Evolutionary conservation across 2,329 filamentous ascomycete genomes (phyloP), one percentile per base, ranked within the genome.

Genomic region (Fusarium sp.): DNA sequence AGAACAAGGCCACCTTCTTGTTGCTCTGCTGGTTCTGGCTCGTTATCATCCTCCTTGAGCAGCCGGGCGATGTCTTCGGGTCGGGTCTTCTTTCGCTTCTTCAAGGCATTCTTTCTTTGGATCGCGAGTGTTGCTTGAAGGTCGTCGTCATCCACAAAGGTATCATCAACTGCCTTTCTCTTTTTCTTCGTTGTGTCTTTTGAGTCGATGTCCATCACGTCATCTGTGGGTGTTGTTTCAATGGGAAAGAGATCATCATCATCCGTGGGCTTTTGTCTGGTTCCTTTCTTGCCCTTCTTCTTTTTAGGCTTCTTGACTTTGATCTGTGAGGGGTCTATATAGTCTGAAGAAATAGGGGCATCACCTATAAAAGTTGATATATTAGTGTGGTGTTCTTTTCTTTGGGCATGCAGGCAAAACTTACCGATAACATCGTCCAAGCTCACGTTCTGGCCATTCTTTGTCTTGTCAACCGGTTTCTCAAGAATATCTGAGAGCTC

Each of bases 241-340:
- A 82, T 72, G 4, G 86, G 85, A 66, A 91, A 87, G 10, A 91
- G 84, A 56, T 90, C 90, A 63, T 92, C 90, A 36, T 91, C 90
- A 47, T 91, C 90, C n/a, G 87, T 83, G 4, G 87, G 88, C 75
- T 92, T 93, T 79, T 93, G 90, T 57, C 93, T 88, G 5, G 92
- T 94, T 31, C 90, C 87, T 81, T 95, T 96, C 82, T 95, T 96
- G 38, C 90, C 88, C 83, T 96, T 96, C 85, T 96, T 97, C 85
- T 97, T 98, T 84, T 97, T 98, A 2, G 94, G 92, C 82, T 98
- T 99, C 84, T 95, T 97, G 72, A 98, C 89, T 82, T 98, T 99
- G 79, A 98, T 90, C 76, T 96, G 92, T 4, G 93, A 93, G 22
- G 92, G 85, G 70, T 98, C 94, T 73, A 97, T 87, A 81, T 99